These are phyloP conservation scores for Polygonum maritimum DNA, from an alignment of 148 eudicot genomes.

Conservation along the genomic window DNA sequence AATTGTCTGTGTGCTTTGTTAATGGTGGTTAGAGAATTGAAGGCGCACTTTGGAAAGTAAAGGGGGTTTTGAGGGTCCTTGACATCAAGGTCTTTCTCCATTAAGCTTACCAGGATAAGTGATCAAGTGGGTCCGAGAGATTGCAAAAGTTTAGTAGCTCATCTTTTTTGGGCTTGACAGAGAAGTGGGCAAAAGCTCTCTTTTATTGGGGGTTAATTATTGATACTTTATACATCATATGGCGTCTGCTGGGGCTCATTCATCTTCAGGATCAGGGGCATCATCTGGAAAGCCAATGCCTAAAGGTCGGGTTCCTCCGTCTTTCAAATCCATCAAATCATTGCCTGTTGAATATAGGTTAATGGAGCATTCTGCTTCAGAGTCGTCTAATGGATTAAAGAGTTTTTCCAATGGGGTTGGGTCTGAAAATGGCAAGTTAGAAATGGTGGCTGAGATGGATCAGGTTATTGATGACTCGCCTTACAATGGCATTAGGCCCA, in stretches of 20 bases:
- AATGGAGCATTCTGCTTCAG: constrained; percentile 24
- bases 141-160: constrained; percentile 10
- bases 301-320: constrained; percentile 26
- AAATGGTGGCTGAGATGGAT: constrained; percentile 18
- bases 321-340: constrained; percentile 61
- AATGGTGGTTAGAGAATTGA: constrained; percentile 7
- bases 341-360: constrained; percentile 57
- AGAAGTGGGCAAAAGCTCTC: constrained; percentile 8
- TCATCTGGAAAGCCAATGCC: constrained; percentile 27
- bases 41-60: not conserved
- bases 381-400: constrained; percentile 16
- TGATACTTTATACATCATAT: constrained; percentile 38
- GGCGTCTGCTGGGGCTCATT: constrained; percentile 38
- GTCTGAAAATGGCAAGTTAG: constrained; percentile 20
- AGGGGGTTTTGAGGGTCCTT: not conserved
- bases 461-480: constrained; percentile 55
- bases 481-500: constrained; percentile 25
- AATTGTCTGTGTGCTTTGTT: not conserved
- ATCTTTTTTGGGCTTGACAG: constrained; percentile 5
- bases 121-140: constrained; percentile 11
- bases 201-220: constrained; percentile 31
- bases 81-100: not conserved
- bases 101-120: not conserved
- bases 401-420: constrained; percentile 20
- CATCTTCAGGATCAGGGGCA: constrained; percentile 24